Evolutionary conservation across 129 eudicot species (phyloP), one percentile per base, ranked within the genome.

Genomic region (Solidago caesia): DNA sequence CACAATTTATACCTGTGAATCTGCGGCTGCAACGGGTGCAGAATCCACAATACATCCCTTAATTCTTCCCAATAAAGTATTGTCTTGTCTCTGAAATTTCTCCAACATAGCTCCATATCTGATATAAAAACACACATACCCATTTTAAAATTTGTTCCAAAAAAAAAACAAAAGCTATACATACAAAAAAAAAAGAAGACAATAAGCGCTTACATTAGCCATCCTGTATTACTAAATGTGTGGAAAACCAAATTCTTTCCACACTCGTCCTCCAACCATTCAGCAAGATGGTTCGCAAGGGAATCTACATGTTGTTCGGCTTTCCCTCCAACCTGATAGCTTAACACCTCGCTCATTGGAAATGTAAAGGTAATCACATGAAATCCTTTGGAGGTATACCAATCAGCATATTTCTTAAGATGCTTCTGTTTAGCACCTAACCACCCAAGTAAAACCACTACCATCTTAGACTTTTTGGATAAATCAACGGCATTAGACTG

Each of bases 401-500:
- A 95, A 53, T 91, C 97, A 1, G 97, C 99, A 65, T 95, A 95
- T 79, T 66, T 88, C 59, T 84, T 95, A 33, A 95, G 89, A 79
- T 95, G 99, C 84, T 91, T 95, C 79, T 95, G 97, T 85, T 87
- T 89, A n/a, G 99, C 91, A 27, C 99, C 99, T 44, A 95, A 78
- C 99, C 99, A 95, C 25, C 99, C 99, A 4, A 95, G 87, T 83
- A 95, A 85, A 63, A 95, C 94, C 52, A 95, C 97, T 9, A 95
- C 94, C 42, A 87, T 91, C 82, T 74, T 91, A 43, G 97, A 88
- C 71, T 91, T 95, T 21, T 82, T 81, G 8, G 86, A 71, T 29
- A 82, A 62, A 70, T 82, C 87, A 74, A 81, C 5, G 43, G 86
- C 77, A 41, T 83, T 82, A 33, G 86, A 84, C 44, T 87, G 81